phyloP scores from a whole-genome alignment of 352 stramenopile species.

The Phytophthora citricola region DNA sequence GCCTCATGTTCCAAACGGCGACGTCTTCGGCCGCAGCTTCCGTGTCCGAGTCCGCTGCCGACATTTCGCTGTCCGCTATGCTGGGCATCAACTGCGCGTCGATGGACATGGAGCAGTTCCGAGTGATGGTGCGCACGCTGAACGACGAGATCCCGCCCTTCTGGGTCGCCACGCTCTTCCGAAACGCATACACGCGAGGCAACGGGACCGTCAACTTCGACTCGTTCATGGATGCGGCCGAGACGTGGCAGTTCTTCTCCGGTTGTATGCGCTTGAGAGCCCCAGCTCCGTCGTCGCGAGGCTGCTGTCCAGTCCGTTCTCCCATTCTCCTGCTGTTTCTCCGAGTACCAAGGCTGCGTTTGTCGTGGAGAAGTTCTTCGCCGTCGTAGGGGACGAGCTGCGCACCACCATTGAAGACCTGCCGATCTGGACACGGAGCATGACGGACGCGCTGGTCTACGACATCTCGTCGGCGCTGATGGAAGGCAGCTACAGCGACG shows the following conservation, averaged over 20 bases:
- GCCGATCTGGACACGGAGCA: conserved; percentile 65
- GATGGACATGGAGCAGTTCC: conserved; percentile 94
- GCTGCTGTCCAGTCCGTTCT: conserved; percentile 26
- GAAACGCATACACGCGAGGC: conserved; percentile 64
- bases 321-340: conserved; percentile 36
- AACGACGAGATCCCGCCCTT: conserved; percentile 80
- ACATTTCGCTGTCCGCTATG: conserved; percentile 34
- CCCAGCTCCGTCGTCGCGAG: conserved; percentile 54
- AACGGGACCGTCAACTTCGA: conserved; percentile 89
- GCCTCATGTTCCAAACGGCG: conserved; percentile 94
- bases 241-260: conserved; percentile 89
- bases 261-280: conserved; percentile 82
- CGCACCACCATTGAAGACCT: conserved; percentile 38
- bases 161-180: conserved; percentile 67
- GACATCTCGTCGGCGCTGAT: conserved; percentile 62
- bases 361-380: conserved; percentile 63
- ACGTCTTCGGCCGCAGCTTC: conserved; percentile 40
- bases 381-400: conserved; percentile 59
- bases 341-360: conserved; percentile 59
- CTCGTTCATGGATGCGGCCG: conserved; percentile 86
- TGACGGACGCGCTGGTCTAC: conserved; percentile 56
- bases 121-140: conserved; percentile 84
- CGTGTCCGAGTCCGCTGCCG: conserved; percentile 15
- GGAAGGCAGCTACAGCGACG: conserved; percentile 54
- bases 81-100: conserved; percentile 39